Percentiles rank a stretch among this genome's conserved stretches.
Conservation (phyloP, 805 yeast genomes). For the Tetrapisispora arboricola region DNA sequence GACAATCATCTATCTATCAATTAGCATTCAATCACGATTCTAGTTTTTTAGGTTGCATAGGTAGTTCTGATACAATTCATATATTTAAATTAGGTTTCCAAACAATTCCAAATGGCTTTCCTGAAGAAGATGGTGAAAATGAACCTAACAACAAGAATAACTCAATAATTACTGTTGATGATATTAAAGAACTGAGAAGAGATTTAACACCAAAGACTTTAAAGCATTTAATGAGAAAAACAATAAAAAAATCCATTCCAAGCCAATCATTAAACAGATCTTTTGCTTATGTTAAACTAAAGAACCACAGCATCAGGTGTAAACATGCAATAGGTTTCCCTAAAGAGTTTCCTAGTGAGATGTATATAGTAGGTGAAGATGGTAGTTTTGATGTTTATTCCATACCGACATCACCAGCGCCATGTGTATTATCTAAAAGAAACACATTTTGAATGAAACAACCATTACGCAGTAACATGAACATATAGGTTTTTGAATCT, state of each 20-base stretch:
- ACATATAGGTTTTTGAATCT: no score
- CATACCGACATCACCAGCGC: constrained; percentile 20
- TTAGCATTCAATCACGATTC: constrained; percentile 56
- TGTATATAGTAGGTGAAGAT: constrained; percentile 23
- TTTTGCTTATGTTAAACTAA: constrained; percentile 19
- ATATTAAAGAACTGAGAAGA: background rate
- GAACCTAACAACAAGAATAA: background rate
- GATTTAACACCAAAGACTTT: constrained; percentile 15
- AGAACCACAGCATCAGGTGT: background rate
- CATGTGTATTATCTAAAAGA: constrained; percentile 23
- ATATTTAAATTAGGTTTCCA: constrained; percentile 55
- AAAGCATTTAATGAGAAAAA: constrained; percentile 18
- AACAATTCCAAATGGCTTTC: background rate
- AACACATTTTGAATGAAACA: background rate
- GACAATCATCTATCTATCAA: constrained; percentile 62
- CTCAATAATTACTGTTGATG: background rate
- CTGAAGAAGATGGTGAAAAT: constrained; percentile 7
- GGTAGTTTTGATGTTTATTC: constrained; percentile 21
- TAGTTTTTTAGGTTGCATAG: constrained; percentile 63
- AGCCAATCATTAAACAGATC: constrained; percentile 24
- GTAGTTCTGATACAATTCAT: constrained; percentile 84
- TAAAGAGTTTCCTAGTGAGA: constrained; percentile 23
- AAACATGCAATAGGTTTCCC: constrained; percentile 20
- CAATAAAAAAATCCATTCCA: constrained; percentile 22
- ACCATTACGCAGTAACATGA: background rate